These are phyloP conservation scores for Wallacemonas sp. DNA, from an alignment of 208 protist genomes.

Conservation along the genomic window DNA sequence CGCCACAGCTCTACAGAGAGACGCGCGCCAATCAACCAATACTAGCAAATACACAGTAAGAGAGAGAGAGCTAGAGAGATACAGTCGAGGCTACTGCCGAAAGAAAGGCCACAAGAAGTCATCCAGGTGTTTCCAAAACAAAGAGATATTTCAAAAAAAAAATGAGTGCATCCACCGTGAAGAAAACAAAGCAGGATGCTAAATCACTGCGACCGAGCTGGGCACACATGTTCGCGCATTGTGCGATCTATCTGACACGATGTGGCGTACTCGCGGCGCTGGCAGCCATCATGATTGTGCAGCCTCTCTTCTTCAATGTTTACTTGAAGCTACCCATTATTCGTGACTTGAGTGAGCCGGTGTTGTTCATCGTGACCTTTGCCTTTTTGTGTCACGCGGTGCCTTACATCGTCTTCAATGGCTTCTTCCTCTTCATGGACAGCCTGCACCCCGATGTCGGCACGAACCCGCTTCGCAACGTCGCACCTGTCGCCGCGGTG, in stretches of 20 bases:
- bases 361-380: constrained; percentile 33
- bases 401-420: constrained; percentile 40
- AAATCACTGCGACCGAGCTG: constrained; percentile 23
- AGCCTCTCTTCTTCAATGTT: constrained; percentile 31
- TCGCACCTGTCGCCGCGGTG: constrained; percentile 21
- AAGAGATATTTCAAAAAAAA: background rate
- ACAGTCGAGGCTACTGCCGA: too few species aligned
- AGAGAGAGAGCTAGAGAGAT: too few species aligned
- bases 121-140: background rate
- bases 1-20: too few species aligned
- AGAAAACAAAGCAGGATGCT: constrained; percentile 4
- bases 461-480: constrained; percentile 14
- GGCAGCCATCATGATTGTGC: constrained; percentile 25
- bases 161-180: background rate
- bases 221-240: constrained; percentile 12
- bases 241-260: constrained; percentile 30
- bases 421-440: constrained; percentile 42
- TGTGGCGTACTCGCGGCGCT: constrained; percentile 25
- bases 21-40: too few species aligned
- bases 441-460: constrained; percentile 28
- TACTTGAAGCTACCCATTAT: constrained; percentile 20
- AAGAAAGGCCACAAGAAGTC: too few species aligned
- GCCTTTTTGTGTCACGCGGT: constrained; percentile 35
- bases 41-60: too few species aligned
- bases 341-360: constrained; percentile 11